These are phyloP conservation scores for Phialocephala subalpina DNA, from an alignment of 2,329 filamentous ascomycete genomes.

Conservation along the genomic window DNA sequence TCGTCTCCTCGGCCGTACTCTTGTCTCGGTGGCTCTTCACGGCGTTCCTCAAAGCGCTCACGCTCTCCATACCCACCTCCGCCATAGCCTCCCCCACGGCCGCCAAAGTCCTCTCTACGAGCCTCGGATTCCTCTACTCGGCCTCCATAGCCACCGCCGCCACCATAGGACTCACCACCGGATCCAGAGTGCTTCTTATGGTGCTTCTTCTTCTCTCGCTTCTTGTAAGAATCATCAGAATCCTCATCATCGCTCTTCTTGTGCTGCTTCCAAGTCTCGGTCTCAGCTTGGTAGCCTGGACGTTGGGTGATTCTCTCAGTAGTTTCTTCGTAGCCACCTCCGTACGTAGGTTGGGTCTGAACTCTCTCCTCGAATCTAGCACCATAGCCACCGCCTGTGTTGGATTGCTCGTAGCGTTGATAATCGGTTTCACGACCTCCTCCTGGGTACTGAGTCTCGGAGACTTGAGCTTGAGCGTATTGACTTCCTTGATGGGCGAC, in stretches of 20 bases:
- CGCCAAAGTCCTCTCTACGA: conserved; percentile 26
- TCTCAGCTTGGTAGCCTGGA: conserved; percentile 44
- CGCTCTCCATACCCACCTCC: conserved; percentile 34
- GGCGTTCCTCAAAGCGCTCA: conserved; percentile 20
- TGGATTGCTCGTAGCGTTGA: conserved; percentile 62
- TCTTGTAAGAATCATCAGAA: conserved; percentile 32
- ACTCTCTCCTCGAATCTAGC: conserved; percentile 67
- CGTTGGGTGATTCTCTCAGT: conserved; percentile 60
- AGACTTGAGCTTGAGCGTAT: conserved; percentile 45
- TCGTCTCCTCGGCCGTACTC: conserved; percentile 17
- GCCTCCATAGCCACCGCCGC: conserved; percentile 30
- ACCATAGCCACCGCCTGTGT: conserved; percentile 47
- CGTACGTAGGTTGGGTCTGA: conserved; percentile 59
- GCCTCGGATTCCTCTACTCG: conserved; percentile 20
- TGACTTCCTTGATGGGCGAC: conserved; percentile 58
- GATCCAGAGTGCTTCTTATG: conserved; percentile 34
- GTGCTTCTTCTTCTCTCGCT: conserved; percentile 39
- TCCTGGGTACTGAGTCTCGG: conserved; percentile 63
- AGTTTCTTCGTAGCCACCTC: conserved; percentile 65
- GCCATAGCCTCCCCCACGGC: conserved; percentile 31
- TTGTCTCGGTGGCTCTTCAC: conserved; percentile 15
- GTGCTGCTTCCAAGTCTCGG: conserved; percentile 38
- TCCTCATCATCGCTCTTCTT: conserved; percentile 41
- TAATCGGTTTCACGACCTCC: conserved; percentile 68
- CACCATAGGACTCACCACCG: conserved; percentile 23